These are phyloP conservation scores for Pelargonium cotyledonis DNA, from an alignment of 441 rosid species.

Conservation along the genomic window DNA sequence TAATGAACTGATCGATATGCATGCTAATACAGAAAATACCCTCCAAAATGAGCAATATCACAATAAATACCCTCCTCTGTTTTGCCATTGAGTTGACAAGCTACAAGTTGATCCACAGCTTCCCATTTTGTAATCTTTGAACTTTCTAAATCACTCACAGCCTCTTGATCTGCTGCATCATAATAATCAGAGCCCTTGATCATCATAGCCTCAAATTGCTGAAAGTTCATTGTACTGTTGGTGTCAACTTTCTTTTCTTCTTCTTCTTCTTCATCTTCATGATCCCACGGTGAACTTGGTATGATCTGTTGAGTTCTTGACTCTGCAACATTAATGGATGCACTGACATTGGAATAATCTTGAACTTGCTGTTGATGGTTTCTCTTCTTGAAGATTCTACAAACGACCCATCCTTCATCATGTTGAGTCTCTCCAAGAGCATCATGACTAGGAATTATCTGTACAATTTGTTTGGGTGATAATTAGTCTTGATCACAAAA, in stretches of 20 bases:
- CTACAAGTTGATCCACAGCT: background rate
- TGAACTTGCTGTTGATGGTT: constrained; percentile 38
- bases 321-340: no score
- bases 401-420: constrained; percentile 96
- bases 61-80: background rate
- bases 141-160: background rate
- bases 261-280: no score
- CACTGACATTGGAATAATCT: no score
- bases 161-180: no score
- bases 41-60: no score
- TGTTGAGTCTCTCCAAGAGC: constrained; percentile 37
- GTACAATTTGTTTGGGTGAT: no score
- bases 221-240: background rate
- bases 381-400: constrained; percentile 81
- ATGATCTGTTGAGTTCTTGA: background rate
- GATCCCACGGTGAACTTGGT: no score
- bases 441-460: background rate
- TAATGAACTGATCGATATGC: no score
- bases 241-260: background rate
- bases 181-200: no score
- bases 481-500: no score
- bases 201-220: background rate
- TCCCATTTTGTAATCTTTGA: background rate
- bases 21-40: no score
- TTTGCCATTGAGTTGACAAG: background rate